Evolutionary conservation across 306 rosid species (phyloP).

Genomic region (Alnus rubra): DNA sequence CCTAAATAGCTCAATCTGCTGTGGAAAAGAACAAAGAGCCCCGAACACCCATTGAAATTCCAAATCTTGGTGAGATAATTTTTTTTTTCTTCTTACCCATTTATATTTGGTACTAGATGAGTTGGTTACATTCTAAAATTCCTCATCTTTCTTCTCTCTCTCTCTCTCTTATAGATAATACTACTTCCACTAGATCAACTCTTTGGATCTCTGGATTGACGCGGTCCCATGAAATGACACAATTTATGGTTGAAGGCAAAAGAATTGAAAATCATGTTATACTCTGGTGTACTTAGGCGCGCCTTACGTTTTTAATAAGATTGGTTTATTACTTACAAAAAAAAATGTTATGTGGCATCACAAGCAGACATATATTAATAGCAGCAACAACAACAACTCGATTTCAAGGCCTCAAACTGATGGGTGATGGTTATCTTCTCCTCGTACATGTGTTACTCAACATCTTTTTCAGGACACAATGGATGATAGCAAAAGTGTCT

Average conservation of each 20-base stretch:
- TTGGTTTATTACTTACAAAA: too few species aligned
- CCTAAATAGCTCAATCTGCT: conserved; percentile 39
- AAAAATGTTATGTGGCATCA: conserved; percentile 43
- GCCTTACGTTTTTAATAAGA: too few species aligned
- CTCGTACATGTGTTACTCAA: conserved; percentile 47
- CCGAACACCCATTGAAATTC: conserved; percentile 61
- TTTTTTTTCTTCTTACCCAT: neutral
- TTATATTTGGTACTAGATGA: neutral
- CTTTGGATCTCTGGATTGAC: conserved; percentile 54
- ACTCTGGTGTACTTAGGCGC: too few species aligned
- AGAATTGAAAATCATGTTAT: conserved; percentile 40
- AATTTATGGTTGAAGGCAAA: conserved; percentile 46
- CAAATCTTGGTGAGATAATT: conserved; percentile 49
- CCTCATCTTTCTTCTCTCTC: conserved; percentile 7
- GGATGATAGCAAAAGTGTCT: conserved; percentile 60
- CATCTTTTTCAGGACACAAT: conserved; percentile 52
- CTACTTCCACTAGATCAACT: conserved; percentile 53
- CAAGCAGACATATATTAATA: conserved; percentile 49
- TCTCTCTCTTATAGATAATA: conserved; percentile 36
- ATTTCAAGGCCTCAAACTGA: conserved; percentile 53
- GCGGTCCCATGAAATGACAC: conserved; percentile 50
- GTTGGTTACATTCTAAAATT: conserved; percentile 22
- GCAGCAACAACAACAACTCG: conserved; percentile 44
- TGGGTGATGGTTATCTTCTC: conserved; percentile 62
- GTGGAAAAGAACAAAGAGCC: conserved; percentile 69